A percentile compares a stretch with the other conserved stretches of the same genome.
Conservation (phyloP, 73 alveolate genomes). For the Paraurostyla sp. region DNA sequence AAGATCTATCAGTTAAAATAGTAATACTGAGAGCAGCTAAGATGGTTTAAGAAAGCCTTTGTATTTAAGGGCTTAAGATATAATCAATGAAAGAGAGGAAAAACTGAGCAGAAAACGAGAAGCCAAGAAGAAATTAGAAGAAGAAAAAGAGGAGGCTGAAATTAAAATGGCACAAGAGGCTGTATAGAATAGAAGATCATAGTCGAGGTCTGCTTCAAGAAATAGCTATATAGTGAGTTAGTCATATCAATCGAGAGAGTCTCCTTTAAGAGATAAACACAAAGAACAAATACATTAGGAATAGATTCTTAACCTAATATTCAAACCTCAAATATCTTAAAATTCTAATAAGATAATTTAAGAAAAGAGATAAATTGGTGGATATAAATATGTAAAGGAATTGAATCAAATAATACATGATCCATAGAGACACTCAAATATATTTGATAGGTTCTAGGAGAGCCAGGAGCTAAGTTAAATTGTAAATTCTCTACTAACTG, state of each 20-base stretch:
- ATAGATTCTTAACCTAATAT: background rate
- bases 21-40: background rate
- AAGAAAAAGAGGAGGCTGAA: background rate
- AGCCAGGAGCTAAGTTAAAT: background rate
- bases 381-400: background rate
- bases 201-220: background rate
- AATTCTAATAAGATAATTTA: background rate
- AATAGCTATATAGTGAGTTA: background rate
- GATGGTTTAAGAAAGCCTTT: background rate
- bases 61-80: background rate
- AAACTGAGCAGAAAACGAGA: background rate
- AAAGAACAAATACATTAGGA: background rate
- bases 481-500: background rate
- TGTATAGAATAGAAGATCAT: background rate
- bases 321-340: background rate
- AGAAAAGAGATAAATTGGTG: background rate
- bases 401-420: background rate
- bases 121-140: background rate
- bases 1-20: background rate
- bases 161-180: background rate
- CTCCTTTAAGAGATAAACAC: background rate
- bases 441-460: background rate
- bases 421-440: background rate
- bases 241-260: background rate
- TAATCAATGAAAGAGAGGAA: background rate